These are phyloP conservation scores for Botryotinia narcissicola DNA, from an alignment of 2,329 filamentous ascomycete genomes.

Conservation along the genomic window DNA sequence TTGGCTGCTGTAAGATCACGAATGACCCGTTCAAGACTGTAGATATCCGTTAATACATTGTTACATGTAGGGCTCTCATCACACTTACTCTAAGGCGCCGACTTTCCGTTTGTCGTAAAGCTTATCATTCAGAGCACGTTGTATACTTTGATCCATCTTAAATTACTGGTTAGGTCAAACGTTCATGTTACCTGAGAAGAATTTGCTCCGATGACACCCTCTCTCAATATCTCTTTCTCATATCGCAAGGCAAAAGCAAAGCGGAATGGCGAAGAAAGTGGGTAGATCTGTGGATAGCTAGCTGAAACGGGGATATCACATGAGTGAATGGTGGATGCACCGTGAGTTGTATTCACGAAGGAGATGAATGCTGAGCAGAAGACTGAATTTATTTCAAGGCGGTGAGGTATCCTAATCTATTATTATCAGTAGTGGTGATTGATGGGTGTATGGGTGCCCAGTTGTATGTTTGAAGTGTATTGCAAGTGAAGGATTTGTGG, in stretches of 20 bases:
- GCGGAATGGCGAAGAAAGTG: conserved; percentile 10
- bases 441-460: neutral
- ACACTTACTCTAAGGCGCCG: conserved; percentile 84
- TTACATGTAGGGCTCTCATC: neutral
- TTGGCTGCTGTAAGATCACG: conserved; percentile 75
- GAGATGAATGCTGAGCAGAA: neutral
- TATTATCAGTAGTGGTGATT: neutral
- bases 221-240: conserved; percentile 16
- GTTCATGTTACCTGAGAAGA: neutral
- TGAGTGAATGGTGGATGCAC: conserved; percentile 9
- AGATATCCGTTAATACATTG: conserved; percentile 9
- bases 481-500: conserved; percentile 4
- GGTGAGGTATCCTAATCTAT: neutral
- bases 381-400: neutral
- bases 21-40: conserved; percentile 84
- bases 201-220: conserved; percentile 6
- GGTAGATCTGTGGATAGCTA: conserved; percentile 11
- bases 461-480: neutral
- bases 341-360: neutral
- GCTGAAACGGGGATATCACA: conserved; percentile 13
- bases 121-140: conserved; percentile 93
- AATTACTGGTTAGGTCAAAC: conserved; percentile 6
- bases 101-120: conserved; percentile 98
- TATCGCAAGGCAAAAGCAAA: conserved; percentile 10
- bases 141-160: conserved; percentile 82